These are phyloP conservation scores for Crinitomyces ghanaensis DNA, from an alignment of 805 yeast genomes.

Conservation along the genomic window DNA sequence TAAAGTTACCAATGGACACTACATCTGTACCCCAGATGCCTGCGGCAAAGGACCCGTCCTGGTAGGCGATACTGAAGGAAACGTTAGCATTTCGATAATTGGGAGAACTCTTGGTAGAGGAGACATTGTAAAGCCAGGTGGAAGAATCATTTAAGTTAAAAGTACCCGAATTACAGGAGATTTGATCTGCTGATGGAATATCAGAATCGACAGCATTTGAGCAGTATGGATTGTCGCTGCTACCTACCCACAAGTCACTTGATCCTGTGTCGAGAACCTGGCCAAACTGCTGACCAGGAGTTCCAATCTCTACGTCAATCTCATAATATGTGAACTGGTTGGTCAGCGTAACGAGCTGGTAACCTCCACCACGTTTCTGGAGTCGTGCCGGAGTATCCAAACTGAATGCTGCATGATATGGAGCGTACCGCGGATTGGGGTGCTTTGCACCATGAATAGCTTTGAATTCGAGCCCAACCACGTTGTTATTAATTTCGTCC, in stretches of 20 bases:
- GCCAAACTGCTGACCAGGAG: constrained; percentile 39
- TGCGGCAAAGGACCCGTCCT: constrained; percentile 40
- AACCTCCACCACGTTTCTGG: too few relatives aligned
- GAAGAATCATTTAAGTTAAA: constrained; percentile 24
- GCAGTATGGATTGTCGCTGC: constrained; percentile 35
- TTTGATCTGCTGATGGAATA: constrained; percentile 27
- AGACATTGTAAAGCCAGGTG: constrained; percentile 17
- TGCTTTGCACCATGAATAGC: too few relatives aligned
- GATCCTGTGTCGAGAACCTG: constrained; percentile 69
- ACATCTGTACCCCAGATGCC: constrained; percentile 55
- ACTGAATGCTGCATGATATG: too few relatives aligned
- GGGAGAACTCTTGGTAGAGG: too few relatives aligned
- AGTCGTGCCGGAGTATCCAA: too few relatives aligned
- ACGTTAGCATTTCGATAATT: too few relatives aligned
- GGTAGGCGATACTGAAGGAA: too few relatives aligned
- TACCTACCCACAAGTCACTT: constrained; percentile 57
- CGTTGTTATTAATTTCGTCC: too few relatives aligned
- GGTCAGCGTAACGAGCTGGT: constrained; percentile 14
- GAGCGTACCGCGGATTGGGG: too few relatives aligned
- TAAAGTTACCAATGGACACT: constrained; percentile 40
- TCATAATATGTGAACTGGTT: constrained; percentile 22
- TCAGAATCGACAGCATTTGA: constrained; percentile 32
- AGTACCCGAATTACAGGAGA: constrained; percentile 20
- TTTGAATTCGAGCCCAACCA: too few relatives aligned
- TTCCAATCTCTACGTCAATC: constrained; percentile 37